Evolutionary conservation across 441 rosid species (phyloP).

Genomic region (Metrosideros polymorpha): DNA sequence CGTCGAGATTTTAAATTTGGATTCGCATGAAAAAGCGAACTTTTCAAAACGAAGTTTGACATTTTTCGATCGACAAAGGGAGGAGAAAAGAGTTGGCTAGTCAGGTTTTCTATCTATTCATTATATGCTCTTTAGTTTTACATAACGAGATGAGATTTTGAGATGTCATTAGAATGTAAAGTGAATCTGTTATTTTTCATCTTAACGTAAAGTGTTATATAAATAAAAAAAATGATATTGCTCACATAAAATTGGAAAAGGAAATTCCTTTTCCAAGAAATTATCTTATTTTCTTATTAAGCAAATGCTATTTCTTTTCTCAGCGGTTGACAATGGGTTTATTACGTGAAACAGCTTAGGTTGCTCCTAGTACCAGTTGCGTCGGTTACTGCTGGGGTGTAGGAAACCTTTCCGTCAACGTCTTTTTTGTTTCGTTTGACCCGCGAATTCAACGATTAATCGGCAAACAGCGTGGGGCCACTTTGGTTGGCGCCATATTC

Average conservation of each 20-base stretch:
- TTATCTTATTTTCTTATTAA: no score
- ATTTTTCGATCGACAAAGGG: fast-evolving
- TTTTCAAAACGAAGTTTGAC: fast-evolving
- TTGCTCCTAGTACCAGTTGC: neutral
- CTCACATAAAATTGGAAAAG: no score
- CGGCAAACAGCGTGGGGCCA: neutral
- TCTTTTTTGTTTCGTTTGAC: neutral
- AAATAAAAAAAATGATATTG: neutral
- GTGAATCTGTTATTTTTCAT: neutral
- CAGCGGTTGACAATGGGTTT: neutral
- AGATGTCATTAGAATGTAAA: neutral
- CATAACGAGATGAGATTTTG: fast-evolving
- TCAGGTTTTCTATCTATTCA: neutral
- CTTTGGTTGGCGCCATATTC: neutral
- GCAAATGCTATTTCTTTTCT: neutral
- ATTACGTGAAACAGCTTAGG: neutral
- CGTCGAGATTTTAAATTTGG: neutral
- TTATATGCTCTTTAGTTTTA: neutral
- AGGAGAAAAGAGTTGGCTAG: fast-evolving
- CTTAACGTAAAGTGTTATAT: no score
- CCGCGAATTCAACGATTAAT: neutral
- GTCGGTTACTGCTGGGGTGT: neutral
- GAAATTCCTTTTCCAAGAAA: neutral
- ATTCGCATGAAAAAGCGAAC: fast-evolving
- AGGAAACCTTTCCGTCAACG: neutral